Conservation (phyloP, 352 stramenopile species). For the Phytophthora palmivora region DNA sequence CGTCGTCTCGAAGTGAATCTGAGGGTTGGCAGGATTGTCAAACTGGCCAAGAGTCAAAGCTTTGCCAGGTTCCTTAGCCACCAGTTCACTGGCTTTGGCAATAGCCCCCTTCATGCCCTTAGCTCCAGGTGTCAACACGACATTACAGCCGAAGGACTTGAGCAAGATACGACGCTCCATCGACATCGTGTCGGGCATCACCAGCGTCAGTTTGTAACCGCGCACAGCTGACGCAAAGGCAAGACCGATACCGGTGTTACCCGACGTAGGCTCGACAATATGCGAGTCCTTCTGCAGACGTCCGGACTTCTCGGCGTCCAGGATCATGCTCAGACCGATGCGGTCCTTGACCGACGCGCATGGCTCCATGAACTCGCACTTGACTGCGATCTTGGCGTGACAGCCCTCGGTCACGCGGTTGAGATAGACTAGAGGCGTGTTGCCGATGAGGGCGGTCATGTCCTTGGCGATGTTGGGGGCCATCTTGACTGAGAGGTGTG, state of each 20-base stretch:
- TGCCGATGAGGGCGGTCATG: conserved; percentile 95
- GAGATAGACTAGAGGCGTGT: conserved; percentile 95
- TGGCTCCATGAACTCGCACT: conserved; percentile 92
- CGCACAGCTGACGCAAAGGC: conserved; percentile 91
- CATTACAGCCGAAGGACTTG: conserved; percentile 92
- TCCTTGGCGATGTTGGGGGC: conserved; percentile 90
- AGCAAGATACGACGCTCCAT: conserved; percentile 96
- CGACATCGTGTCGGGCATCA: conserved; percentile 96
- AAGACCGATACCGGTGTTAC: conserved; percentile 95
- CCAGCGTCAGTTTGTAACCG: conserved; percentile 94
- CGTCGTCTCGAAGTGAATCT: conserved; percentile 92
- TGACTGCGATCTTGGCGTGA: conserved; percentile 88
- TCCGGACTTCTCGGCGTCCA: conserved; percentile 72
- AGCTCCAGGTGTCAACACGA: conserved; percentile 92
- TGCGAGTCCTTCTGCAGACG: conserved; percentile 76
- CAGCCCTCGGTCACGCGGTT: conserved; percentile 82
- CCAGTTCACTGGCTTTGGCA: conserved; percentile 81
- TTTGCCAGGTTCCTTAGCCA: conserved; percentile 73
- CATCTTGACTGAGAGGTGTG: conserved; percentile 20
- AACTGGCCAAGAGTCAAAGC: conserved; percentile 94
- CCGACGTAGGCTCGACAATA: conserved; percentile 94
- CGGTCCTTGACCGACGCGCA: conserved; percentile 89
- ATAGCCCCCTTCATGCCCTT: conserved; percentile 84
- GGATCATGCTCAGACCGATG: conserved; percentile 89
- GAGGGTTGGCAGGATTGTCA: conserved; percentile 97